A percentile compares a stretch with the other conserved stretches of the same genome.
phyloP scores from a whole-genome alignment of 2,329 filamentous ascomycete genomes.

The Xylariaceae sp. region DNA sequence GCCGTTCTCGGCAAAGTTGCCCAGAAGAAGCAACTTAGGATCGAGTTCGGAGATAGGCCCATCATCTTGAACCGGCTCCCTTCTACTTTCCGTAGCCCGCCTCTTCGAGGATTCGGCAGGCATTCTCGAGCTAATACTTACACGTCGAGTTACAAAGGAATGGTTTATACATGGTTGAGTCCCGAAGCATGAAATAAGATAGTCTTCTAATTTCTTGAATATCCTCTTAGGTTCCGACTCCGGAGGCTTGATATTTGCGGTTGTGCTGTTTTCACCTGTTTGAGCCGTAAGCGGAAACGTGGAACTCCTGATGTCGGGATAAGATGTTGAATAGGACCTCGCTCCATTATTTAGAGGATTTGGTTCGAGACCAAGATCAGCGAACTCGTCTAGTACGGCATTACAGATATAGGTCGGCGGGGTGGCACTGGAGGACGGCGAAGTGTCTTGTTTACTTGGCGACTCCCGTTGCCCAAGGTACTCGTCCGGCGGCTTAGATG shows the following conservation, averaged over 20 bases:
- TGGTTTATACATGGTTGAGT: constrained; percentile 73
- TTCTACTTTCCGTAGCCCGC: constrained; percentile 39
- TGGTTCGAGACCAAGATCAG: constrained; percentile 40
- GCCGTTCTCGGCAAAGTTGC: constrained; percentile 79
- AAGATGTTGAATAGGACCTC: constrained; percentile 51
- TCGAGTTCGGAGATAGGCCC: constrained; percentile 65
- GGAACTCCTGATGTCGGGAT: constrained; percentile 40
- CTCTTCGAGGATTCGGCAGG: constrained; percentile 35
- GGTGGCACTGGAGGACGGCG: constrained; percentile 27
- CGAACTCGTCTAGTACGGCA: constrained; percentile 41
- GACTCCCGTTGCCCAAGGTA: constrained; percentile 21
- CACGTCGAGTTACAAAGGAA: constrained; percentile 66
- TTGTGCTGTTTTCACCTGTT: constrained; percentile 4
- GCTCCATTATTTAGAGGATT: constrained; percentile 35
- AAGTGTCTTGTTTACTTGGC: constrained; percentile 24
- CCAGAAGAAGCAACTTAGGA: constrained; percentile 72
- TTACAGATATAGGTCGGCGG: constrained; percentile 30
- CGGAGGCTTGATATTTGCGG: constrained; percentile 16
- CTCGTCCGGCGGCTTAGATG: constrained; percentile 25
- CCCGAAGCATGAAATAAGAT: constrained; percentile 69
- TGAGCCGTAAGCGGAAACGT: constrained; percentile 20
- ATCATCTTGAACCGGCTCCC: constrained; percentile 39
- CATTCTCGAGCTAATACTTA: constrained; percentile 34
- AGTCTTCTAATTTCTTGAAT: constrained; percentile 78
- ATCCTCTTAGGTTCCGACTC: constrained; percentile 56